Evolutionary conservation across 2,329 filamentous ascomycete genomes (phyloP).

Genomic region (Botrytis porri): DNA sequence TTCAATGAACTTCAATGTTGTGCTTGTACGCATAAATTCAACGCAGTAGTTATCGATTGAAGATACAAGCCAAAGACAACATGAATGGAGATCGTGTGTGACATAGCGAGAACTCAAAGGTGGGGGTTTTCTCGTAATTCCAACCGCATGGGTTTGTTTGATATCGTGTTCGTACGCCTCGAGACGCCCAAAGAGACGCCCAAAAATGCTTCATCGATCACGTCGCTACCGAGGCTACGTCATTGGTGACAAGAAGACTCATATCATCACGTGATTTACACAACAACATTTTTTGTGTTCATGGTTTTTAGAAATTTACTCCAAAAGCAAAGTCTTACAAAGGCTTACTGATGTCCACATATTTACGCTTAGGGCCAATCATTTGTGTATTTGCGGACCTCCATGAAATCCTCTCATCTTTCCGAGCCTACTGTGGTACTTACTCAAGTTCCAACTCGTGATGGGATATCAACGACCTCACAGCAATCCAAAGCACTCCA

Average conservation of each 20-base stretch:
- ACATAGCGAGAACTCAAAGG: neutral
- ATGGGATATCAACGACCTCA: neutral
- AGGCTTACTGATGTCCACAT: neutral
- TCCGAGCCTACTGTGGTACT: neutral
- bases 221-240: neutral
- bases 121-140: neutral
- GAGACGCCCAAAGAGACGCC: neutral
- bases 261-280: neutral
- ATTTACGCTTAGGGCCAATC: neutral
- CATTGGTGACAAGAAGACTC: rapidly evolving
- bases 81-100: neutral
- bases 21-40: neutral
- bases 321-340: neutral
- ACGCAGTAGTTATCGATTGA: neutral
- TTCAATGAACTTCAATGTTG: neutral
- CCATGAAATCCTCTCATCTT: neutral
- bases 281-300: neutral
- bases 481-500: neutral
- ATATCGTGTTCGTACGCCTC: neutral
- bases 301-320: neutral
- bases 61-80: neutral
- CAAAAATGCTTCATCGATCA: neutral
- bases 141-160: neutral
- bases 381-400: neutral
- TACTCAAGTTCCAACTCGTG: neutral